Conservation (phyloP, 192 early-diverging fungal species). For the Dissophora ornata region DNA sequence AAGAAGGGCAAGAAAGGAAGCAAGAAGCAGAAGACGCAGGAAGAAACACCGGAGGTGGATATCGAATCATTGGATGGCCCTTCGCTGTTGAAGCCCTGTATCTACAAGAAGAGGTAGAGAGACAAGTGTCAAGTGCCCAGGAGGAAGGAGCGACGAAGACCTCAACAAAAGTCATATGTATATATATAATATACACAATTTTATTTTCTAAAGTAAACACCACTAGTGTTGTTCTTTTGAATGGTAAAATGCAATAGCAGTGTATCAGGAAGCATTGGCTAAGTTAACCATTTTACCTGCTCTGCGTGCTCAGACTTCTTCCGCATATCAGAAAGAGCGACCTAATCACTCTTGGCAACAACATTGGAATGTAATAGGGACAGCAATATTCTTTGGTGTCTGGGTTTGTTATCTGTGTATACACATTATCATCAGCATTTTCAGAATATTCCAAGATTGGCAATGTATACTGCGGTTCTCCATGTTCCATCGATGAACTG, state of each 20-base stretch:
- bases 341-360: no score
- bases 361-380: no score
- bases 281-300: neutral
- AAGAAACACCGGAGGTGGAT: constrained; percentile 40
- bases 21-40: constrained; percentile 57
- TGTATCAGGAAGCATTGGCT: neutral
- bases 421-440: no score
- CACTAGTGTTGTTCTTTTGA: no score
- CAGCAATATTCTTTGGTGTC: neutral
- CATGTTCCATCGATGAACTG: neutral
- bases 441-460: no score
- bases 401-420: no score
- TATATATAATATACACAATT: neutral
- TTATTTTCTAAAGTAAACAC: no score
- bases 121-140: no score
- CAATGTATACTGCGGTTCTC: neutral
- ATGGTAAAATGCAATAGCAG: neutral
- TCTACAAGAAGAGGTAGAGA: constrained; percentile 67
- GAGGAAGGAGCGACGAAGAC: neutral
- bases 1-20: constrained; percentile 58
- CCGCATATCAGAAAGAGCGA: constrained; percentile 3
- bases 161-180: no score
- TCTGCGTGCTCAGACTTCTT: neutral
- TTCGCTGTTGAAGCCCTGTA: constrained; percentile 68
- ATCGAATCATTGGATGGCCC: constrained; percentile 52